A percentile compares a stretch with the other conserved stretches of the same genome.
phyloP scores from a whole-genome alignment of 495 filamentous ascomycete species.

The Bacidia rubella region DNA sequence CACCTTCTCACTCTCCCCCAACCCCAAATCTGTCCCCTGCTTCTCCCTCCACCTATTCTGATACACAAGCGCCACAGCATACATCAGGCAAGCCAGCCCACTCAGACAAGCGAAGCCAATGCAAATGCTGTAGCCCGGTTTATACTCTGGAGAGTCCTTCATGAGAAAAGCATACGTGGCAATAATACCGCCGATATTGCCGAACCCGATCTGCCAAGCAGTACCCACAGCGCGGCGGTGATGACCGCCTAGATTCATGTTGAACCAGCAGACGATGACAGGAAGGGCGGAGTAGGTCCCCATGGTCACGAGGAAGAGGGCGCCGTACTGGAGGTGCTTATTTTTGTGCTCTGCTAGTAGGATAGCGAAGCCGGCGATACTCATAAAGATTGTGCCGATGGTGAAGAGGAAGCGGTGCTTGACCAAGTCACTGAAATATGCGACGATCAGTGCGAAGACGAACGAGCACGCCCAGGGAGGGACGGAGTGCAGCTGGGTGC shows the following conservation, averaged over 20 bases:
- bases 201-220: conserved; percentile 84
- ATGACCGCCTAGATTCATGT: conserved; percentile 84
- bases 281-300: conserved; percentile 31
- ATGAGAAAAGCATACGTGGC: conserved; percentile 68
- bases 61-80: conserved; percentile 41
- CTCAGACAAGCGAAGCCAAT: conserved; percentile 60
- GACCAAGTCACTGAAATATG: conserved; percentile 50
- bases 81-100: conserved; percentile 43
- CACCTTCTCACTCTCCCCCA: conserved; percentile 62
- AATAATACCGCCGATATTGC: conserved; percentile 92
- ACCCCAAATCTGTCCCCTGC: conserved; percentile 32
- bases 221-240: conserved; percentile 68
- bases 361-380: conserved; percentile 59
- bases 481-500: conserved; percentile 71
- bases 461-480: conserved; percentile 77
- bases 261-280: conserved; percentile 70
- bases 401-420: conserved; percentile 67
- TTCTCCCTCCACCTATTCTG: conserved; percentile 57
- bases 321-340: conserved; percentile 50
- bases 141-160: conserved; percentile 57
- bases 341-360: conserved; percentile 51
- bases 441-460: conserved; percentile 60
- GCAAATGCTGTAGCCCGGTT: conserved; percentile 64
- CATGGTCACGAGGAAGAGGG: conserved; percentile 55
- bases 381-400: conserved; percentile 46